Conservation (phyloP, 2,329 filamentous ascomycete genomes). For the Trichoderma harzianum region DNA sequence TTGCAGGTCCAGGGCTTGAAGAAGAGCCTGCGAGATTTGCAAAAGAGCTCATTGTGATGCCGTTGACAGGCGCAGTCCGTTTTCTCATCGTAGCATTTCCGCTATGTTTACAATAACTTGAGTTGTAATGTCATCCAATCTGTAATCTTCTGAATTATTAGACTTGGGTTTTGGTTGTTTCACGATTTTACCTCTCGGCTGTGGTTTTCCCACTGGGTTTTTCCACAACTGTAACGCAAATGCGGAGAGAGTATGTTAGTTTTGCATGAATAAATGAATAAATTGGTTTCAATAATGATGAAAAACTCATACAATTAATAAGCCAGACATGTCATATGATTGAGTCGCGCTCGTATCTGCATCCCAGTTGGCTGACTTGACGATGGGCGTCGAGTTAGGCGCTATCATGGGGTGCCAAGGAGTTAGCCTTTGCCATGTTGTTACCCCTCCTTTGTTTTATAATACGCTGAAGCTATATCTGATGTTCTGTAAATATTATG, state of each 20-base stretch:
- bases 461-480: background rate
- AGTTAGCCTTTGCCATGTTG: background rate
- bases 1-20: background rate
- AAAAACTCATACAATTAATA: background rate
- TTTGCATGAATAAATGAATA: background rate
- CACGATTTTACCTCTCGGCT: background rate
- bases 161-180: background rate
- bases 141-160: background rate
- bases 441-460: background rate
- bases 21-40: background rate
- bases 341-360: background rate
- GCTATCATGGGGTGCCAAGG: background rate
- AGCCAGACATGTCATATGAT: background rate
- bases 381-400: background rate
- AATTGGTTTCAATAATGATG: rapidly evolving
- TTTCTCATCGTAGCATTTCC: background rate
- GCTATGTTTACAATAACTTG: background rate
- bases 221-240: background rate
- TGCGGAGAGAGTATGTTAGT: background rate
- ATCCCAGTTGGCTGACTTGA: background rate
- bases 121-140: background rate
- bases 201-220: constrained; percentile 11
- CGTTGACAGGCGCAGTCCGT: background rate
- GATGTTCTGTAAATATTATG: background rate
- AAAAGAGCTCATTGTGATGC: background rate